phyloP scores from a whole-genome alignment of 108 stramenopile species.

The Cyclostephanos invisitatus region DNA sequence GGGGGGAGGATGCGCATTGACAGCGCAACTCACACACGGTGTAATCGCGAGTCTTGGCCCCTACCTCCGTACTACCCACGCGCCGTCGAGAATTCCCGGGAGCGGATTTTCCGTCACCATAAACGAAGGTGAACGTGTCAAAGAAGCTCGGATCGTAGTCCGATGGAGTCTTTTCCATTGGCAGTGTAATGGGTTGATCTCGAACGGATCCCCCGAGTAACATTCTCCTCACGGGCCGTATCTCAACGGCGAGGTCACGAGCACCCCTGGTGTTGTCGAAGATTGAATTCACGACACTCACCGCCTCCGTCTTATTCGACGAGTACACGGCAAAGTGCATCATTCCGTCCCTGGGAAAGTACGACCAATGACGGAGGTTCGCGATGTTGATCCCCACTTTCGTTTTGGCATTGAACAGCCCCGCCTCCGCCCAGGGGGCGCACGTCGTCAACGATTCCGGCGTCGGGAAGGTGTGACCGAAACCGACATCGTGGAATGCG shows the following conservation, averaged over 20 bases:
- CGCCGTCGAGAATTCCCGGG: background rate
- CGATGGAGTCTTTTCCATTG: background rate
- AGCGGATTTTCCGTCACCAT: background rate
- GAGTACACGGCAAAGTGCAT: conserved; percentile 23
- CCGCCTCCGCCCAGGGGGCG: conserved; percentile 1
- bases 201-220: background rate
- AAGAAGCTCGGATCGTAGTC: conserved; percentile 9
- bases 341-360: background rate
- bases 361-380: conserved; percentile 11
- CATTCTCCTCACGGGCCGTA: background rate
- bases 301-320: background rate
- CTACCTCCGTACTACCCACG: conserved; percentile 19
- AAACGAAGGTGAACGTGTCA: conserved; percentile 16
- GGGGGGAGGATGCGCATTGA: no score
- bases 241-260: background rate
- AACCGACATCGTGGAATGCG: background rate
- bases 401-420: conserved; percentile 2
- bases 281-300: background rate
- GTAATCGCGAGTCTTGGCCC: conserved; percentile 13
- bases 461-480: background rate
- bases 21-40: no score
- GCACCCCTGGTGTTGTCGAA: conserved; percentile 11
- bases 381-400: conserved; percentile 1
- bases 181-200: background rate
- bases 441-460: background rate